Conservation (phyloP, 208 protist genomes). For the Endotrypanum monterogeii region DNA sequence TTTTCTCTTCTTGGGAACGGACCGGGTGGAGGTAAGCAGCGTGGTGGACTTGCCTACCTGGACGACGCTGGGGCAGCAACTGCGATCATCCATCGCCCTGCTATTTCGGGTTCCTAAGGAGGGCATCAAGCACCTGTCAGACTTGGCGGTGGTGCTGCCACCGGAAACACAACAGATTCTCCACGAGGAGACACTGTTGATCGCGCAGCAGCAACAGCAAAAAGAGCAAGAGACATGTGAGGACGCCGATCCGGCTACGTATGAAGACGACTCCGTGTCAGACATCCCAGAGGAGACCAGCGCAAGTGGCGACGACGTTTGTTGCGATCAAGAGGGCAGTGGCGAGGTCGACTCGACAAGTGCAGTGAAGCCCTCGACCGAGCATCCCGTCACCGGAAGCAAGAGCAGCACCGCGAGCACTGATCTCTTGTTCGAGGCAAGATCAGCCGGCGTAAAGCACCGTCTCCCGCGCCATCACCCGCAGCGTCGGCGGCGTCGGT, state of each 20-base stretch:
- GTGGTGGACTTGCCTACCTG: slow-evolving; percentile 65
- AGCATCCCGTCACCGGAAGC: not conserved
- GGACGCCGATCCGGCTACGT: not conserved
- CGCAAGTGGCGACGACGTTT: not conserved
- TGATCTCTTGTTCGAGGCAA: not conserved
- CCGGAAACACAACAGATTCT: slow-evolving; percentile 18
- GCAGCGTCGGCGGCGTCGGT: not conserved
- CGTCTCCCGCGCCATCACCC: not conserved
- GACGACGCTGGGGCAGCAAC: slow-evolving; percentile 36
- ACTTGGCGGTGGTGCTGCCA: slow-evolving; percentile 21
- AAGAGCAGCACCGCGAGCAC: not conserved
- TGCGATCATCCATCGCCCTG: slow-evolving; percentile 1
- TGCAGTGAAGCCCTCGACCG: not conserved
- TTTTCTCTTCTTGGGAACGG: slow-evolving; percentile 76
- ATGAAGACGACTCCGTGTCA: not conserved
- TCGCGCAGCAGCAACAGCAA: slow-evolving; percentile 14
- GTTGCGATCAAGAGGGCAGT: not conserved
- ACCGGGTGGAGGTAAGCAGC: slow-evolving; percentile 59
- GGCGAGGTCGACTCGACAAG: not conserved
- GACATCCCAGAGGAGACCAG: not conserved
- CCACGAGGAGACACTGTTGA: slow-evolving; percentile 6
- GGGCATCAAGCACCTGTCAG: slow-evolving; percentile 2
- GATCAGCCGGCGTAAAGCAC: slow-evolving; percentile 3
- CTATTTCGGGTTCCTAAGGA: slow-evolving; percentile 13
- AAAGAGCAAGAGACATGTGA: not conserved